Conservation (phyloP, 345 rosid genomes). For the Acer negundo region DNA sequence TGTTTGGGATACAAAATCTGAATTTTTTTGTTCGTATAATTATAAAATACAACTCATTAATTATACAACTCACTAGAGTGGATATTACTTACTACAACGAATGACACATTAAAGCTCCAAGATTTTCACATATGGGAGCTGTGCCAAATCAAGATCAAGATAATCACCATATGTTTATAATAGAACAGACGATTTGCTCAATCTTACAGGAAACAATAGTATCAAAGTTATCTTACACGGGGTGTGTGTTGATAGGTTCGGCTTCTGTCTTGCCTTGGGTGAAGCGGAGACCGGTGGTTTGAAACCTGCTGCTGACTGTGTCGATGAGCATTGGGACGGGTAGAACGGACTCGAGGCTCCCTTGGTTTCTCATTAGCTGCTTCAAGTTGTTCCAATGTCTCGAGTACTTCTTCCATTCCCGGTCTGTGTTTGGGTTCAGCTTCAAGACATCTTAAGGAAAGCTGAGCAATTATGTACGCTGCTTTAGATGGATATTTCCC, state of each 20-base stretch:
- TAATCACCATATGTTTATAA: not conserved
- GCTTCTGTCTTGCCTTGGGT: slow-evolving; percentile 33
- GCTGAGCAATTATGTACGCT: slow-evolving; percentile 64
- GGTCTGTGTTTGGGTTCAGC: slow-evolving; percentile 77
- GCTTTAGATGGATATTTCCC: slow-evolving; percentile 82
- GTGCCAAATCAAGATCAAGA: not conserved
- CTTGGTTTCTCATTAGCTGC: slow-evolving; percentile 49
- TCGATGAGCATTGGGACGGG: slow-evolving; percentile 27
- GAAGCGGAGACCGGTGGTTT: slow-evolving; percentile 60
- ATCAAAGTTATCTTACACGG: slow-evolving; percentile 19
- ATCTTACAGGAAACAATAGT: not conserved
- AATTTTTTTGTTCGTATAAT: too few species aligned
- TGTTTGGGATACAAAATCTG: not conserved
- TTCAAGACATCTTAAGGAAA: slow-evolving; percentile 70
- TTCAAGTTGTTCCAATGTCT: slow-evolving; percentile 56
- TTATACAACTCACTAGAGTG: not conserved
- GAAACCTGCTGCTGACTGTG: slow-evolving; percentile 41
- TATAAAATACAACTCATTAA: too few species aligned
- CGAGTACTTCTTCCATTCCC: slow-evolving; percentile 82
- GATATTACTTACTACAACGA: not conserved
- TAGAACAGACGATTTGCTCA: not conserved
- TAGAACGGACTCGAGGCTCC: slow-evolving; percentile 53
- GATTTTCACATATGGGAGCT: too few species aligned
- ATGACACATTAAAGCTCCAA: not conserved
- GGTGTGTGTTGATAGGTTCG: slow-evolving; percentile 32